Percentiles rank a stretch among this genome's conserved stretches.
phyloP scores from a whole-genome alignment of 2,329 filamentous ascomycete species.

The Daldinia eschscholtzii region DNA sequence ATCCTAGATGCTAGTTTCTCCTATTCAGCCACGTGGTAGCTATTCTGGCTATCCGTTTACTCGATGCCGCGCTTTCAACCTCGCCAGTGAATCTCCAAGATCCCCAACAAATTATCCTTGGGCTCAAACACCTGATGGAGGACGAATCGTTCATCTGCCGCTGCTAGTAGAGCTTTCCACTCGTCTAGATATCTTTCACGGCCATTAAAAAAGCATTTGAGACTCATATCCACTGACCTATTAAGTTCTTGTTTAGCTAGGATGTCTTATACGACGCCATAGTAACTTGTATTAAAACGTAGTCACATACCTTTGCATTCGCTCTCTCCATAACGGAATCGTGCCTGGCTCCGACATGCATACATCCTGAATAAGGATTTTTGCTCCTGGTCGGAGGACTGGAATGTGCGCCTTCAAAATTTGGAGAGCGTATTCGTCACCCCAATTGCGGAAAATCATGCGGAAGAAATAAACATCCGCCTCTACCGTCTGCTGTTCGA shows the following conservation, averaged over 20 bases:
- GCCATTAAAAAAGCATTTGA: neutral
- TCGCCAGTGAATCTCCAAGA: neutral
- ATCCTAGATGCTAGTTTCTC: too few species aligned
- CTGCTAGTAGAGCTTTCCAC: neutral
- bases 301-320: constrained; percentile 31
- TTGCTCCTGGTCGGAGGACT: constrained; percentile 41
- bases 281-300: neutral
- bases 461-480: constrained; percentile 47
- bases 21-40: neutral
- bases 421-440: constrained; percentile 43
- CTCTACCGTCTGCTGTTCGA: constrained; percentile 41
- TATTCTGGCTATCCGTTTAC: neutral
- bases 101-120: neutral
- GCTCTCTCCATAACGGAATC: constrained; percentile 39
- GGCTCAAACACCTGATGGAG: neutral
- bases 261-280: too few species aligned
- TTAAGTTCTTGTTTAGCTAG: too few species aligned
- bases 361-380: constrained; percentile 46
- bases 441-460: constrained; percentile 44
- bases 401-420: constrained; percentile 47
- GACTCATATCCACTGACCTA: neutral
- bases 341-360: constrained; percentile 31
- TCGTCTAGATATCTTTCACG: neutral
- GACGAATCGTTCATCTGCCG: neutral
- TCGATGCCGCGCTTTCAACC: neutral